phyloP scores from a whole-genome alignment of 2,329 filamentous ascomycete species.

The Diaporthe sp. region DNA sequence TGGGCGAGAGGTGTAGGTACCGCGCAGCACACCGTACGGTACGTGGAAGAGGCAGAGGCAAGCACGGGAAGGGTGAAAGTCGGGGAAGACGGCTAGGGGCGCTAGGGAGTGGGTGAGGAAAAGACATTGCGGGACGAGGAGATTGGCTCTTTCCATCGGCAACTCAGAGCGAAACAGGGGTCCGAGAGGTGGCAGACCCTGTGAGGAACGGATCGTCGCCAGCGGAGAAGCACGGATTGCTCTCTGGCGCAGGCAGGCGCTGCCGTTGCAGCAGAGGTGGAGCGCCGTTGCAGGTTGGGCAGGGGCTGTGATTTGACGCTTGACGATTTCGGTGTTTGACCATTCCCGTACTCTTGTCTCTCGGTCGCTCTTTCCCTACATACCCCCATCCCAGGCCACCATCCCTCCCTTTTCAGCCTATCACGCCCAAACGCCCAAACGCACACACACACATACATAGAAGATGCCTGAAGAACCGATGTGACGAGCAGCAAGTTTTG shows the following conservation, averaged over 20 bases:
- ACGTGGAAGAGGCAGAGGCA: neutral
- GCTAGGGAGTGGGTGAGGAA: constrained; percentile 20
- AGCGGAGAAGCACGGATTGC: constrained; percentile 29
- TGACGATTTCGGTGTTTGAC: constrained; percentile 10
- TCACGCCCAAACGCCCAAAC: neutral
- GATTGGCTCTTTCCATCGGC: constrained; percentile 35
- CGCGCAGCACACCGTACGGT: constrained; percentile 1
- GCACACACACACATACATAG: neutral
- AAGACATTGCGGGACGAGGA: constrained; percentile 37
- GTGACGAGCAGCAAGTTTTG: constrained; percentile 1
- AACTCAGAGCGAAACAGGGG: constrained; percentile 27
- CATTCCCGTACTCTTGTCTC: constrained; percentile 9
- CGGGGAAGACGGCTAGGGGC: constrained; percentile 36
- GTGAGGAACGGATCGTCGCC: constrained; percentile 29
- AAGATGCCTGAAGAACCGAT: constrained; percentile 13
- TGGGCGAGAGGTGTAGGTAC: neutral
- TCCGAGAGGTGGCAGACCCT: constrained; percentile 15
- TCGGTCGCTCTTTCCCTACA: constrained; percentile 1
- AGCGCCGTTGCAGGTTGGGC: constrained; percentile 10
- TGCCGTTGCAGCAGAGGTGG: constrained; percentile 25
- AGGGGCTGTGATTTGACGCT: constrained; percentile 33
- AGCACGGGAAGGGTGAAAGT: constrained; percentile 29
- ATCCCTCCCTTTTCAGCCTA: neutral
- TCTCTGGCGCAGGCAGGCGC: constrained; percentile 15
- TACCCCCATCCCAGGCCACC: constrained; percentile 13